Conservation (phyloP, 2,329 filamentous ascomycete genomes). For the Dendrostoma leiphaemia region DNA sequence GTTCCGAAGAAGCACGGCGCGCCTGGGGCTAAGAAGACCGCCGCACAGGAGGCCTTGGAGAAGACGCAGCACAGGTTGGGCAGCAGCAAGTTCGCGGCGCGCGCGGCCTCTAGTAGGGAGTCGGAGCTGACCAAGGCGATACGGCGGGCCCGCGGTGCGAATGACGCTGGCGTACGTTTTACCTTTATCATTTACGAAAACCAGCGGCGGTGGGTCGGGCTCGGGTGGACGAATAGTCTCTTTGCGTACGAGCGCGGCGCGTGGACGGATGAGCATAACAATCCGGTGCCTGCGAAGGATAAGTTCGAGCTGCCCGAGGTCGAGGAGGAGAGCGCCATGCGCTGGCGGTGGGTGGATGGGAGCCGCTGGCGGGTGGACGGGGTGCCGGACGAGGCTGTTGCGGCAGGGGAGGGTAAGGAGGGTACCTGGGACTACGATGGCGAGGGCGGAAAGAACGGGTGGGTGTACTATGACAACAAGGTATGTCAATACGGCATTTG, state of each 20-base stretch:
- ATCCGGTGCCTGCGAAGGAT: constrained; percentile 72
- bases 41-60: constrained; percentile 24
- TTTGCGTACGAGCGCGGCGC: constrained; percentile 86
- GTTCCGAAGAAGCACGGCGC: constrained; percentile 27
- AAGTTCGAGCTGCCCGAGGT: constrained; percentile 62
- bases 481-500: constrained; percentile 43
- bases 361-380: constrained; percentile 88
- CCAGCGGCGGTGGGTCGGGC: constrained; percentile 88
- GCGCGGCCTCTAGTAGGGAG: constrained; percentile 29
- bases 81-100: constrained; percentile 36
- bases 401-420: constrained; percentile 34
- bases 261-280: constrained; percentile 96
- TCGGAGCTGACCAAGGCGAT: constrained; percentile 48
- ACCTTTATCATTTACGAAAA: constrained; percentile 98
- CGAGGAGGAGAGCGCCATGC: constrained; percentile 56
- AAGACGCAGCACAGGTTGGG: constrained; percentile 29
- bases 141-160: constrained; percentile 38
- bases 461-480: constrained; percentile 99
- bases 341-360: constrained; percentile 76
- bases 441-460: constrained; percentile 68
- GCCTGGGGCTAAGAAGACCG: constrained; percentile 20
- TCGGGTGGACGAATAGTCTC: constrained; percentile 91
- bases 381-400: constrained; percentile 50
- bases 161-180: constrained; percentile 82
- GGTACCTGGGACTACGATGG: constrained; percentile 50